Percentiles rank a stretch among this genome's conserved stretches.
Conservation (phyloP, 2,329 filamentous ascomycete genomes). For the Hypoxylon sp. region DNA sequence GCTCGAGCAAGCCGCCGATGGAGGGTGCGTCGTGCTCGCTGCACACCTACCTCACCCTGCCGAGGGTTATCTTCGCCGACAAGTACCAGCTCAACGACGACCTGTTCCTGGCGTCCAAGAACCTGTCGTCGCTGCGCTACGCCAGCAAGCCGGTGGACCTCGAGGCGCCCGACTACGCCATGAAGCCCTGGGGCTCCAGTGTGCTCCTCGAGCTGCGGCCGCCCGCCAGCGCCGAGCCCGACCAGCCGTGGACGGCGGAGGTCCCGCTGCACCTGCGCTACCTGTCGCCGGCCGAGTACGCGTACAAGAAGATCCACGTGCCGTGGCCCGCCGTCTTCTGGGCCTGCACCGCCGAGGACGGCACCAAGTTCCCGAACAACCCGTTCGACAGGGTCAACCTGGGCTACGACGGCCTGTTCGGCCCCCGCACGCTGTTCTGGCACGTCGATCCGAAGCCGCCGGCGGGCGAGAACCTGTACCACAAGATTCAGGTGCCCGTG, state of each 20-base stretch:
- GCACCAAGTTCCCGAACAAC: constrained; percentile 76
- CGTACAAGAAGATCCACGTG: constrained; percentile 67
- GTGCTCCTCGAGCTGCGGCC: constrained; percentile 79
- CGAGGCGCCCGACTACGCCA: constrained; percentile 87
- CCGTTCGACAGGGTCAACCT: constrained; percentile 88
- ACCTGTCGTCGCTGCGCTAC: constrained; percentile 75
- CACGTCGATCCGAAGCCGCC: constrained; percentile 71
- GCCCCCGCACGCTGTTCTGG: constrained; percentile 82
- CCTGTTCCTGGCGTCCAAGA: constrained; percentile 84
- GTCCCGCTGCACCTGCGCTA: constrained; percentile 91
- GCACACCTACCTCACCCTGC: constrained; percentile 85
- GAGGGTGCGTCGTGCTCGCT: constrained; percentile 73
- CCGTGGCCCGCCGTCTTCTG: constrained; percentile 91
- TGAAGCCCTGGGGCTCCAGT: constrained; percentile 81
- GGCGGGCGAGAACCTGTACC: constrained; percentile 59
- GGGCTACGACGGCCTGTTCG: constrained; percentile 88
- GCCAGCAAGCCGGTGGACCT: constrained; percentile 85
- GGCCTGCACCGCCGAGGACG: constrained; percentile 79
- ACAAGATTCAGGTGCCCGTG: constrained; percentile 72
- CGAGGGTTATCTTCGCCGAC: constrained; percentile 84
- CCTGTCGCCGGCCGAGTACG: constrained; percentile 69
- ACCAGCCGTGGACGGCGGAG: constrained; percentile 70
- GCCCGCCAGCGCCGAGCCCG: constrained; percentile 56
- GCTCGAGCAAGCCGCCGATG: constrained; percentile 62
- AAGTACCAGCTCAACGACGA: constrained; percentile 83